Evolutionary conservation across 257 asterid genomes (phyloP), one percentile per base, ranked within the genome.

Genomic region (Avicennia marina): DNA sequence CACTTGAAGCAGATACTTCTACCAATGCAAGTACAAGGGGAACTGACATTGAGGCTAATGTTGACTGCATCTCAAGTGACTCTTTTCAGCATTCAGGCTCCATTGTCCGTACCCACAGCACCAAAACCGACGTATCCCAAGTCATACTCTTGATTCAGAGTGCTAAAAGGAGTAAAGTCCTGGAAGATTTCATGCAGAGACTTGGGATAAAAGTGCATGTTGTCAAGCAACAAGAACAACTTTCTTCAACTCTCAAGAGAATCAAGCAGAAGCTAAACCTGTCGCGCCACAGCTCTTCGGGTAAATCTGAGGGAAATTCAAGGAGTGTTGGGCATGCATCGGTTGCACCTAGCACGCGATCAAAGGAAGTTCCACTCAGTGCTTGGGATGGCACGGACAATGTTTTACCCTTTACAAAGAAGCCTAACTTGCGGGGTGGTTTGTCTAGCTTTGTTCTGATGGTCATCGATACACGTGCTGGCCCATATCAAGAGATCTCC

Each of bases 81-180:
- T 66, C 74, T 21, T 41, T 60, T 39, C 41, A 1, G 38, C 73
- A 50, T 7, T 55, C 39, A 74, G 72, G 38, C 53, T 72, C 2
- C 34, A 63, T 87, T 0, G 87, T 17, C 18, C 70, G 70, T 16
- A 43, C 19, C 2, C 57, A 53, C 8, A 70, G 74, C 70, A 74
- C 81, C 27, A 75, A 59, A 63, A 40, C 65, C 11, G 77, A 80
- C 41, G 70, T 66, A 17, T 74, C 96, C 6, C 85, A 44, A 25
- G 82, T 81, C 17, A 36, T 87, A 32, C 81, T 90, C 53, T 73
- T 85, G 72, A 55, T 82, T 26, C 71, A 65, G 34, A 74, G 76
- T 43, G 60, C 60, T n/a, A 75, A 81, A 51, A 72, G 95, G 58
- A 65, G 85, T 38, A 62, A 19, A 1, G 39, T 83, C 21, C 0